Percentiles rank a stretch among this genome's conserved stretches.
Evolutionary conservation across 768 basidiomycete species (phyloP).

Genomic region (Melanogaster broomeanus): DNA sequence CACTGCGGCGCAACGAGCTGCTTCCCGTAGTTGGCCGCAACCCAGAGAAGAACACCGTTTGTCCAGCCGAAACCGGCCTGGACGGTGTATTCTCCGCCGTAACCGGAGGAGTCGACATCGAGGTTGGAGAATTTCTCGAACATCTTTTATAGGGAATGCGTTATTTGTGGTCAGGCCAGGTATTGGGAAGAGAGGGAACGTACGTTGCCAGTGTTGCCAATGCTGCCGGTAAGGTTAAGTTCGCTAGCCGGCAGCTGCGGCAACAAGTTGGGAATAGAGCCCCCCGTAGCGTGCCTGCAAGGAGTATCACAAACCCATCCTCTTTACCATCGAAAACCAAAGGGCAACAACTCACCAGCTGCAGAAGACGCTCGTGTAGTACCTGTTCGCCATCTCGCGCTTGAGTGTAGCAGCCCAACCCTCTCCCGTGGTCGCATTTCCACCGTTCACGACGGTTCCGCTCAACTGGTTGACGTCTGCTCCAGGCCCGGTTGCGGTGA

Average conservation of each 20-base stretch:
- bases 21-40: constrained; percentile 65
- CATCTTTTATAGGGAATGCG: constrained; percentile 50
- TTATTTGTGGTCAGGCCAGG: neutral
- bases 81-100: constrained; percentile 87
- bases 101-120: constrained; percentile 77
- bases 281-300: constrained; percentile 82
- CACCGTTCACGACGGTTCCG: constrained; percentile 66
- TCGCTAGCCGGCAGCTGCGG: constrained; percentile 68
- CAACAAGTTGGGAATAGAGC: constrained; percentile 70
- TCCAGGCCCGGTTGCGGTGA: constrained; percentile 49
- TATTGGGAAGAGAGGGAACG: constrained; percentile 26
- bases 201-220: constrained; percentile 73
- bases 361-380: constrained; percentile 80
- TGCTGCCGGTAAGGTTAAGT: constrained; percentile 67
- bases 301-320: neutral
- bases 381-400: constrained; percentile 83
- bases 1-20: constrained; percentile 64
- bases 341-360: constrained; percentile 63
- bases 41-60: constrained; percentile 79
- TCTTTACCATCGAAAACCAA: neutral
- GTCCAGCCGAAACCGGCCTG: constrained; percentile 91
- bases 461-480: constrained; percentile 62
- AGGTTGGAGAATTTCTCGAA: constrained; percentile 85
- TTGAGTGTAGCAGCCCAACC: constrained; percentile 65
- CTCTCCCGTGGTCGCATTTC: constrained; percentile 58